These are phyloP conservation scores for Ambrosia artemisiifolia DNA, from an alignment of 129 eudicot genomes.

Conservation along the genomic window DNA sequence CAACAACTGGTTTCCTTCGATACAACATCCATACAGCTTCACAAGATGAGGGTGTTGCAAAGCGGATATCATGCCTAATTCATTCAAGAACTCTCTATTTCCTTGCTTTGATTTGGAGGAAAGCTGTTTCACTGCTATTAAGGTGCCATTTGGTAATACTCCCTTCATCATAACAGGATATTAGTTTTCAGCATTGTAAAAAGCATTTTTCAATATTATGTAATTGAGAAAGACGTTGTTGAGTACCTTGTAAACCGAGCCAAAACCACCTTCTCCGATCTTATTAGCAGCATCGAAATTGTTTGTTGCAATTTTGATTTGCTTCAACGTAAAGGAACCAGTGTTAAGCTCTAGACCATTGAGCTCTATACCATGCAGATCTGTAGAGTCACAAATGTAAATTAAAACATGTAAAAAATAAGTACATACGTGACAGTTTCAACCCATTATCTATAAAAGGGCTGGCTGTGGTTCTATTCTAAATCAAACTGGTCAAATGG, in stretches of 20 bases:
- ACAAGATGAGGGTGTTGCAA: slow-evolving; percentile 78
- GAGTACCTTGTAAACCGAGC: slow-evolving; percentile 67
- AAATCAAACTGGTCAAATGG: background rate
- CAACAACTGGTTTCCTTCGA: slow-evolving; percentile 65
- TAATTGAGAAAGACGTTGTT: background rate
- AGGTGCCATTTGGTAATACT: slow-evolving; percentile 49
- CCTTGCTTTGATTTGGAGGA: slow-evolving; percentile 69
- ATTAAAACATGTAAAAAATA: slow-evolving; percentile 12
- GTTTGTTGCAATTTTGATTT: slow-evolving; percentile 66
- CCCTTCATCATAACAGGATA: slow-evolving; percentile 43
- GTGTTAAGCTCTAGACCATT: slow-evolving; percentile 48
- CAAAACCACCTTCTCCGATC: slow-evolving; percentile 93
- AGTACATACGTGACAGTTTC: background rate
- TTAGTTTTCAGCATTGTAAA: background rate
- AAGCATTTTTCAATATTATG: background rate
- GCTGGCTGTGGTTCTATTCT: background rate
- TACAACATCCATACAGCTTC: slow-evolving; percentile 70
- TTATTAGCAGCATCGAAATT: slow-evolving; percentile 60
- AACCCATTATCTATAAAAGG: background rate
- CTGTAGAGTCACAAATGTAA: slow-evolving; percentile 27
- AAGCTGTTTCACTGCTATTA: slow-evolving; percentile 36
- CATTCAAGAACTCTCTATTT: slow-evolving; percentile 71
- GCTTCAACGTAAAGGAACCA: slow-evolving; percentile 59
- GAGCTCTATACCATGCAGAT: slow-evolving; percentile 45
- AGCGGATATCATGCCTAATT: slow-evolving; percentile 79